phyloP scores from a whole-genome alignment of 441 rosid genomes.

The Geranium incanum region DNA sequence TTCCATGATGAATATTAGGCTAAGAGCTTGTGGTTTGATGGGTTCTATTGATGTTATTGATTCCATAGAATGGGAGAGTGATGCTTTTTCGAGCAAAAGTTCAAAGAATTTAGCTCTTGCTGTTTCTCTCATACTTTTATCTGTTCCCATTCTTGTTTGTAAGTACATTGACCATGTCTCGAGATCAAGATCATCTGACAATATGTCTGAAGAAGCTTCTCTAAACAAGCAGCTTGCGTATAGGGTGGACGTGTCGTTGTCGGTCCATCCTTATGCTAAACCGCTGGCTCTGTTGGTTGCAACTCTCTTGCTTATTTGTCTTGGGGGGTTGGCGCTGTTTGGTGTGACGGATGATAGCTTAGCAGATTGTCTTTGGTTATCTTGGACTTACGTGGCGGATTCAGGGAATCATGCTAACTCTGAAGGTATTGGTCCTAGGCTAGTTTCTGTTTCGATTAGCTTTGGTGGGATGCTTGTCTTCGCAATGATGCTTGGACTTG shows the following conservation, averaged over 20 bases:
- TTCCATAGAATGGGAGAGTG: slow-evolving; percentile 21
- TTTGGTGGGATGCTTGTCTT: slow-evolving; percentile 79
- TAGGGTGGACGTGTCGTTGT: slow-evolving; percentile 42
- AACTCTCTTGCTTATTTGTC: slow-evolving; percentile 48
- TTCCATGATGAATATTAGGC: slow-evolving; percentile 26
- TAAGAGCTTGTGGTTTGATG: slow-evolving; percentile 38
- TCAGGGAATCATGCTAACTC: slow-evolving; percentile 65
- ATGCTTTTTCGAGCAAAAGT: slow-evolving; percentile 23
- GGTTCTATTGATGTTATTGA: slow-evolving; percentile 23
- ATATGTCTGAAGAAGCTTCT: slow-evolving; percentile 40
- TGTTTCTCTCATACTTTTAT: slow-evolving; percentile 36
- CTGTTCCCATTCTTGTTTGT: slow-evolving; percentile 36
- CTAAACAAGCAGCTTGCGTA: slow-evolving; percentile 53
- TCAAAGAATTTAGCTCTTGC: slow-evolving; percentile 44
- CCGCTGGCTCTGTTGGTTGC: slow-evolving; percentile 56
- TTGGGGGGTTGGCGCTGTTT: slow-evolving; percentile 62
- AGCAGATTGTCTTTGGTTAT: slow-evolving; percentile 64
- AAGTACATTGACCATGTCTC: slow-evolving; percentile 47
- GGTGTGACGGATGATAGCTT: slow-evolving; percentile 55
- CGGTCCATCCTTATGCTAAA: slow-evolving; percentile 66
- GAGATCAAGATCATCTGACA: slow-evolving; percentile 38
- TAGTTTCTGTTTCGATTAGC: slow-evolving; percentile 63
- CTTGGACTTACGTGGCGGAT: slow-evolving; percentile 65
- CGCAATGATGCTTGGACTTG: slow-evolving; percentile 79
- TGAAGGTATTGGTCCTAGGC: slow-evolving; percentile 55